Evolutionary conservation across 2,329 filamentous ascomycete species (phyloP), one percentile per base, ranked within the genome.

Genomic region (Verticillium zaregamsianum): DNA sequence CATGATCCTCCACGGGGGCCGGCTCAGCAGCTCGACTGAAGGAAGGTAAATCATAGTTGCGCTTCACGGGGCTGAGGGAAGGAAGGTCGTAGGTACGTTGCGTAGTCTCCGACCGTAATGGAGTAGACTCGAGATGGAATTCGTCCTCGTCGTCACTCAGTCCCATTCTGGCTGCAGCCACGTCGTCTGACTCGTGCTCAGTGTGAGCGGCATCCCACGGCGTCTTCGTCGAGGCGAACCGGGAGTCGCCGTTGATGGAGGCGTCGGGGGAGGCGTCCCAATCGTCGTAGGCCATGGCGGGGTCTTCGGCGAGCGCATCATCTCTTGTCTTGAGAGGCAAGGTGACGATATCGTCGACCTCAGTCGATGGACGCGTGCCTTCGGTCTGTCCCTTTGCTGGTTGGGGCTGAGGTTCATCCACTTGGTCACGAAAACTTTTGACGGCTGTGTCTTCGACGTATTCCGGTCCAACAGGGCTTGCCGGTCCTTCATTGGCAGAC

Each of bases 331-430:
- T n/a, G 37, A 49, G 8, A 23, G 55, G 55, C 32, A 20, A 14
- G 31, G 55, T 32, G 32, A 57, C 55, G 55, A 23, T 32, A 14
- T 57, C n/a, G 55, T 37, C 45, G 45, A 20, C 20, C 45, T 52
- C 45, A 52, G 45, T 20, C 45, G 45, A 23, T 23, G 11, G n/a
- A 14, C n/a, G n/a, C 45, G 45, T 23, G 45, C 3, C 3, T 5
- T 52, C 20, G 45, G 12, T 52, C 8, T 52, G n/a, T 9, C 32
- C 39, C 57, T 33, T 39, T 20, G 40, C 14, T n/a, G 39, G n/a
- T 49, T 28, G 23, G 57, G 57, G 32, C 57, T 49, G 15, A 58
- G 28, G 39, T 32, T 58, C 57, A 58, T 58, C 57, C 57, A 58
- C 25, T n/a, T 49, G 7, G 37, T 20, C 23, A 58, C 57, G 57